Evolutionary conservation across 306 rosid genomes (phyloP).

Genomic region (Rosa rugosa): DNA sequence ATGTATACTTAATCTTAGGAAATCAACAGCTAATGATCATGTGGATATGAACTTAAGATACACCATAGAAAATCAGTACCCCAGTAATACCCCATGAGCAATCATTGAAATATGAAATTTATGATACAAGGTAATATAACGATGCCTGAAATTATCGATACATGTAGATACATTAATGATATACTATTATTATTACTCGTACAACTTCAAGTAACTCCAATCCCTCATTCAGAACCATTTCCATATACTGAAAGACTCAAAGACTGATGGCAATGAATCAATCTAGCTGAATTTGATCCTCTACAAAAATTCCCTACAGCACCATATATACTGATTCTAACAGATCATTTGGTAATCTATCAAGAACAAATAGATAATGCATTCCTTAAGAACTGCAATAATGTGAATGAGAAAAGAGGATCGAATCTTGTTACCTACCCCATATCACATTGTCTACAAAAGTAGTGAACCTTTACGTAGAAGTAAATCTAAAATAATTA

Average conservation of each 20-base stretch:
- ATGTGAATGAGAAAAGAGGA: slow-evolving; percentile 2
- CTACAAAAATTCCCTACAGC: neutral
- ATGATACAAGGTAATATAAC: neutral
- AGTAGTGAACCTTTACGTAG: neutral
- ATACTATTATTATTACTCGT: too few species aligned
- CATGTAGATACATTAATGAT: neutral
- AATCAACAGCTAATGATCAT: neutral
- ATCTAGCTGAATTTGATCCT: neutral
- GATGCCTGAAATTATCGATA: neutral
- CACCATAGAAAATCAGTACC: neutral
- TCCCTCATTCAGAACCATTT: neutral
- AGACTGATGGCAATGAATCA: neutral
- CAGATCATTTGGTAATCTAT: neutral
- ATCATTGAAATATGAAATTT: neutral
- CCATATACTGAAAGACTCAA: neutral
- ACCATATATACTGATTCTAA: neutral
- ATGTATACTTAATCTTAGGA: neutral
- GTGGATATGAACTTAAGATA: neutral
- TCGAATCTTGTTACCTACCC: slow-evolving; percentile 6
- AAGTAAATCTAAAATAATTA: neutral
- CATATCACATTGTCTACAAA: slow-evolving; percentile 1
- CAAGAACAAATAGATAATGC: neutral
- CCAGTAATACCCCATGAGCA: neutral
- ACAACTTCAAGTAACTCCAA: neutral
- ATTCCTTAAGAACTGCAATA: neutral